These are phyloP conservation scores for Candida neerlandica DNA, from an alignment of 1,139 yeast species.

Conservation along the genomic window DNA sequence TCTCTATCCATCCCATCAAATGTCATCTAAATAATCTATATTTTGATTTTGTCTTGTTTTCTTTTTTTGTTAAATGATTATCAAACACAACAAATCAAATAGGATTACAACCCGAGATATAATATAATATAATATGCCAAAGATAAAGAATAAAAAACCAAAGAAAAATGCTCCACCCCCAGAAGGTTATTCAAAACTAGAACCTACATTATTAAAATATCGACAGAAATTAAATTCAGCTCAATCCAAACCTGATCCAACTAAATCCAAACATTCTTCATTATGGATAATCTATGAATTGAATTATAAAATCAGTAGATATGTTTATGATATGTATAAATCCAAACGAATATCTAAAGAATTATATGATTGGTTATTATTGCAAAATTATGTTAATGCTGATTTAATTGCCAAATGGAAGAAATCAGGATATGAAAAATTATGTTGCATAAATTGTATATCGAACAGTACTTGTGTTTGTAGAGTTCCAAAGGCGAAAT, in stretches of 20 bases:
- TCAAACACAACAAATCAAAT: background rate
- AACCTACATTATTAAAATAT: conserved; percentile 68
- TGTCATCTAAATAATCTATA: background rate
- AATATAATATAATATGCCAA: conserved; percentile 50
- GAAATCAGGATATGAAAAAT: conserved; percentile 83
- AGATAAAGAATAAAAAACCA: conserved; percentile 32
- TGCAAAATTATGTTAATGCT: conserved; percentile 68
- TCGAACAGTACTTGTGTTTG: conserved; percentile 79
- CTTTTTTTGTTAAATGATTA: background rate
- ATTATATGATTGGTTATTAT: conserved; percentile 76
- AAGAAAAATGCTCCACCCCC: conserved; percentile 60
- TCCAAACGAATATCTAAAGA: conserved; percentile 66
- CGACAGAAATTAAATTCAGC: conserved; percentile 62
- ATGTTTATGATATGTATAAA: conserved; percentile 74
- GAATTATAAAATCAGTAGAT: conserved; percentile 75
- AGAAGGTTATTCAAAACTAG: conserved; percentile 73
- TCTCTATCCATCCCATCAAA: background rate
- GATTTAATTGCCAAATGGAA: conserved; percentile 88
- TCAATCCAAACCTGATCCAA: conserved; percentile 34
- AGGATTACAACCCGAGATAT: no score
- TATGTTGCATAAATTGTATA: conserved; percentile 83
- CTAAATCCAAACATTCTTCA: conserved; percentile 50
- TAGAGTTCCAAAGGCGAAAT: conserved; percentile 71
- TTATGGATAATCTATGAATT: conserved; percentile 72
- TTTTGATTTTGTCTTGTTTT: background rate